Conservation (phyloP, 2,329 filamentous ascomycete species). For the Fusarium incarnatum region DNA sequence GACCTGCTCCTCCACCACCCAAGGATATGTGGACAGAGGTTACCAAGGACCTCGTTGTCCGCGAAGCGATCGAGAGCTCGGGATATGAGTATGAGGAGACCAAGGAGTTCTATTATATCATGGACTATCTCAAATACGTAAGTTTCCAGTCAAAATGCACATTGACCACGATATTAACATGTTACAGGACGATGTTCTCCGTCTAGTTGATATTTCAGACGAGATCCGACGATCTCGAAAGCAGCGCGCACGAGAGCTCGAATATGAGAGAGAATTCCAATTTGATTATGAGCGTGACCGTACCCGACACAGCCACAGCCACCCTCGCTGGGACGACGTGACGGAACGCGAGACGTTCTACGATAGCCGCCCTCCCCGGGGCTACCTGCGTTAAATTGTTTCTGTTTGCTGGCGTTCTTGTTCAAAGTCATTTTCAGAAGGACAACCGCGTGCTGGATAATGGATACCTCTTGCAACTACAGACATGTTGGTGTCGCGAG, state of each 20-base stretch:
- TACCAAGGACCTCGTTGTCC: constrained; percentile 88
- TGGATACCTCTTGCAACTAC: constrained; percentile 32
- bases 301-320: constrained; percentile 51
- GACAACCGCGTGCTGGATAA: constrained; percentile 24
- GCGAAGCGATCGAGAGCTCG: constrained; percentile 85
- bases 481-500: constrained; percentile 28
- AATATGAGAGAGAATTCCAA: constrained; percentile 69
- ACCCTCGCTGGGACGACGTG: constrained; percentile 66
- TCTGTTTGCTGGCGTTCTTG: constrained; percentile 36
- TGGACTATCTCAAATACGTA: constrained; percentile 89
- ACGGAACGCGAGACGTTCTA: constrained; percentile 76
- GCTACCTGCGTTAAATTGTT: constrained; percentile 44
- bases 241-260: constrained; percentile 63
- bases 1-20: constrained; percentile 55
- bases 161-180: background rate
- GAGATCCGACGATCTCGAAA: constrained; percentile 76
- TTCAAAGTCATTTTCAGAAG: constrained; percentile 21
- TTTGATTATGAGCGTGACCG: constrained; percentile 62
- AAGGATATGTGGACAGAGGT: constrained; percentile 95
- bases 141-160: constrained; percentile 54
- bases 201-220: constrained; percentile 84
- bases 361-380: constrained; percentile 59
- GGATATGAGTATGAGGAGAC: constrained; percentile 94
- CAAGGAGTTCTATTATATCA: constrained; percentile 89
- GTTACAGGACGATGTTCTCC: constrained; percentile 83